phyloP scores from a whole-genome alignment of 208 protist species.

The Leishmania major region DNA sequence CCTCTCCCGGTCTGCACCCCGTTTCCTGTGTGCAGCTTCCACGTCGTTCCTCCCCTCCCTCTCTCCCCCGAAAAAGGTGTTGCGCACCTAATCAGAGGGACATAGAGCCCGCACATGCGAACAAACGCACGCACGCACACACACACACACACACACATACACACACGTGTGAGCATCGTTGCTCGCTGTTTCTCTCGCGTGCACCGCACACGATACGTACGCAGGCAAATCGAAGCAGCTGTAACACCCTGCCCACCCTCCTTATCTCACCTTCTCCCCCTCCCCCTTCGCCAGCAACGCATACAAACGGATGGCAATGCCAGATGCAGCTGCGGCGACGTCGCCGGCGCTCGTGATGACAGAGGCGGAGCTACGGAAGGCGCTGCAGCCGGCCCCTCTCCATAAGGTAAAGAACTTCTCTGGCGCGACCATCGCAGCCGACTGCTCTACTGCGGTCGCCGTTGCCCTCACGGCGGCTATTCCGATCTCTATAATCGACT shows the following conservation, averaged over 20 bases:
- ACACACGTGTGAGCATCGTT: neutral
- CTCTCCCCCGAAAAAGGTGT: neutral
- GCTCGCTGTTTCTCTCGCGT: neutral
- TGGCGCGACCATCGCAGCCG: slow-evolving; percentile 44
- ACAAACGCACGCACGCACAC: neutral
- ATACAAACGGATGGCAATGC: neutral
- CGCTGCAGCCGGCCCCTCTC: slow-evolving; percentile 26
- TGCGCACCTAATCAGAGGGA: neutral
- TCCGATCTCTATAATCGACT: slow-evolving; percentile 90
- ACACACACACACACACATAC: neutral
- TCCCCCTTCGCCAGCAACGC: neutral
- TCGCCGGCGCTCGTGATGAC: slow-evolving; percentile 17
- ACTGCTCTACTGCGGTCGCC: slow-evolving; percentile 63
- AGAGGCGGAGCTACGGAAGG: slow-evolving; percentile 38
- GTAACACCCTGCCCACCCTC: neutral
- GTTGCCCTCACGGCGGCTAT: slow-evolving; percentile 76
- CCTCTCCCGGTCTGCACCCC: neutral
- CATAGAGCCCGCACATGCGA: neutral
- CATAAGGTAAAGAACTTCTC: slow-evolving; percentile 71
- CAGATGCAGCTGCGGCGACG: neutral
- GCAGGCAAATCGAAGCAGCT: neutral
- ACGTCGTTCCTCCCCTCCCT: neutral
- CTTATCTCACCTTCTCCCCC: neutral
- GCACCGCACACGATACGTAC: neutral
- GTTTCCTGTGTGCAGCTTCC: neutral